phyloP scores from a whole-genome alignment of 441 rosid species.

The Euphorbia celastroides region DNA sequence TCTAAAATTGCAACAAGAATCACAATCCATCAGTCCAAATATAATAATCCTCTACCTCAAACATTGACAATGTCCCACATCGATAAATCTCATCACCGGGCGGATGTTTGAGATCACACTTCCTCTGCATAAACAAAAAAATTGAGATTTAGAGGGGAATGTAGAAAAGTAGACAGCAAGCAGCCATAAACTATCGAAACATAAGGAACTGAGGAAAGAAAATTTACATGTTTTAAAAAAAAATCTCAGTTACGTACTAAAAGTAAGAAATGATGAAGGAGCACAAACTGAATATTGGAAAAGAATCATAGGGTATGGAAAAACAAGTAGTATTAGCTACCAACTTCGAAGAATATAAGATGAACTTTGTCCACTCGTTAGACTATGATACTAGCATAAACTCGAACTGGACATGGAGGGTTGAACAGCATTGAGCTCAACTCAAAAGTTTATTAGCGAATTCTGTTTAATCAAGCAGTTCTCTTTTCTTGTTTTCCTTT shows the following conservation, averaged over 20 bases:
- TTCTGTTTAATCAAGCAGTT: neutral
- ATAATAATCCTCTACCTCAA: conserved; percentile 53
- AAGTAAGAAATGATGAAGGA: neutral
- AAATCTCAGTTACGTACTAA: neutral
- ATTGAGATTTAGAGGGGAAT: neutral
- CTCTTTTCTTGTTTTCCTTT: neutral
- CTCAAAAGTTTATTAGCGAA: neutral
- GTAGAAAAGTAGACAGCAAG: neutral
- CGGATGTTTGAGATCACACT: conserved; percentile 97
- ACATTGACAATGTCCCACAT: conserved; percentile 96
- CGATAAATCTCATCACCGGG: conserved; percentile 99
- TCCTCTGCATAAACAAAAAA: conserved; percentile 44
- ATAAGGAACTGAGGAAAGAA: no score
- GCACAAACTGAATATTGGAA: neutral
- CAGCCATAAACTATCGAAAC: neutral
- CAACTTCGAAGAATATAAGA: neutral
- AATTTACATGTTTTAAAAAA: neutral
- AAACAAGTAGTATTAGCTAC: neutral
- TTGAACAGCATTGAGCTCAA: neutral
- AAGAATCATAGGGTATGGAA: neutral
- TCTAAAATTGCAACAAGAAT: neutral
- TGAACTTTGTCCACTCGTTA: neutral
- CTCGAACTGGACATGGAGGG: neutral
- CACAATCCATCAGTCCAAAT: neutral
- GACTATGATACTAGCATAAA: neutral